Percentiles rank a stretch among this genome's conserved stretches.
These are phyloP conservation scores for Coemansia sp. DNA, from an alignment of 192 early-diverging fungal species.

Conservation along the genomic window DNA sequence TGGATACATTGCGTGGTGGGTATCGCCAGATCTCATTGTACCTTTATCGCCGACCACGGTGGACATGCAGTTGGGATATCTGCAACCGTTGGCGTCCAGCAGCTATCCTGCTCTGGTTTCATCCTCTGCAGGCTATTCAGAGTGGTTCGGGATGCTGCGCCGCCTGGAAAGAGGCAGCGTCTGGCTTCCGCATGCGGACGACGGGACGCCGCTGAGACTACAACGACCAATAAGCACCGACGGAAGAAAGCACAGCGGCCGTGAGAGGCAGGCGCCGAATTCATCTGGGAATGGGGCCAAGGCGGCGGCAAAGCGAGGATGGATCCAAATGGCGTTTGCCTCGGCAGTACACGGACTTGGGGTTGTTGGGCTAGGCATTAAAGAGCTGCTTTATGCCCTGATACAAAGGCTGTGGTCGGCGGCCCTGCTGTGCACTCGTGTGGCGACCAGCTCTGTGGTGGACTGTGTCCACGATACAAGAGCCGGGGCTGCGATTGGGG, in stretches of 20 bases:
- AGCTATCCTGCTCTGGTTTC: constrained; percentile 7
- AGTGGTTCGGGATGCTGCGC: constrained; percentile 52
- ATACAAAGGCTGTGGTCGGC: constrained; percentile 8
- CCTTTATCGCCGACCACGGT: constrained; percentile 32
- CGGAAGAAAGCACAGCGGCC: too few relatives aligned
- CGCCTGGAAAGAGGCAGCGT: constrained; percentile 22
- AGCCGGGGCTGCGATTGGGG: background rate
- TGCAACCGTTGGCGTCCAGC: background rate
- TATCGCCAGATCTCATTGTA: constrained; percentile 41
- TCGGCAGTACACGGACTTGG: background rate
- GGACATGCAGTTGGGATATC: constrained; percentile 38
- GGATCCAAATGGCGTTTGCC: background rate
- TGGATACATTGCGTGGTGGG: constrained; percentile 36
- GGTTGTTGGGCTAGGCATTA: background rate
- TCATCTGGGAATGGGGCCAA: background rate
- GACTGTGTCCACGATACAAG: background rate
- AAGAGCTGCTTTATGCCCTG: background rate
- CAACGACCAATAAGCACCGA: constrained; percentile 1
- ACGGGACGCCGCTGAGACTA: constrained; percentile 45
- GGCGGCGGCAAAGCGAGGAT: too few relatives aligned
- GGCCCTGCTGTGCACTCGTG: background rate
- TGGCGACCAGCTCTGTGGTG: background rate
- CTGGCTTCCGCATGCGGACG: constrained; percentile 41
- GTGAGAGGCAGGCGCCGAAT: background rate
- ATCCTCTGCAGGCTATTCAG: constrained; percentile 14